These are phyloP conservation scores for Cetraspora pellucida DNA, from an alignment of 192 early-diverging fungal species.

Conservation along the genomic window DNA sequence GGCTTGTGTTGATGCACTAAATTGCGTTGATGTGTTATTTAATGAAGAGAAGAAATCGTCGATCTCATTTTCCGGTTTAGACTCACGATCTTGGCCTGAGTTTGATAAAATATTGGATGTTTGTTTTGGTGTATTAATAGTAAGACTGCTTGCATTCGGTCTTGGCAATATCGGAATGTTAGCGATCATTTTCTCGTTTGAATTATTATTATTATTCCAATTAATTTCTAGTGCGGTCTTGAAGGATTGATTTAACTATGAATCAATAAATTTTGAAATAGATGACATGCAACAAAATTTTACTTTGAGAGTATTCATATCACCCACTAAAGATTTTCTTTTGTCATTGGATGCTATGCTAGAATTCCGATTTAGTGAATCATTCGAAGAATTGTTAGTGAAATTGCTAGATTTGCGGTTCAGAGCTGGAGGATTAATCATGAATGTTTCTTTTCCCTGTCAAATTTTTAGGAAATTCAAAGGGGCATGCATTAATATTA, in stretches of 20 bases:
- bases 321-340: not conserved
- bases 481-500: not conserved
- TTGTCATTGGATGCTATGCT: not conserved
- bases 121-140: not conserved
- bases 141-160: not conserved
- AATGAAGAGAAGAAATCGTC: too few relatives aligned
- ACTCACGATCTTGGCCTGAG: not conserved
- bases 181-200: not conserved
- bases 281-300: not conserved
- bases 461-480: not conserved
- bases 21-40: not conserved
- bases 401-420: not conserved
- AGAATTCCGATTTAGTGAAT: constrained; percentile 6
- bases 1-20: not conserved
- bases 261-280: not conserved
- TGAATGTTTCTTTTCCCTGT: not conserved
- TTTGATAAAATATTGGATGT: not conserved
- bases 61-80: not conserved
- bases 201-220: not conserved
- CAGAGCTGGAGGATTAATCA: not conserved
- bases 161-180: not conserved
- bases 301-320: not conserved
- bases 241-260: not conserved
- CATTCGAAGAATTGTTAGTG: constrained; percentile 2
- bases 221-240: not conserved